A percentile compares a stretch with the other conserved stretches of the same genome.
phyloP scores from a whole-genome alignment of 75 land plant species.

The Adiantum capillusveneris region DNA sequence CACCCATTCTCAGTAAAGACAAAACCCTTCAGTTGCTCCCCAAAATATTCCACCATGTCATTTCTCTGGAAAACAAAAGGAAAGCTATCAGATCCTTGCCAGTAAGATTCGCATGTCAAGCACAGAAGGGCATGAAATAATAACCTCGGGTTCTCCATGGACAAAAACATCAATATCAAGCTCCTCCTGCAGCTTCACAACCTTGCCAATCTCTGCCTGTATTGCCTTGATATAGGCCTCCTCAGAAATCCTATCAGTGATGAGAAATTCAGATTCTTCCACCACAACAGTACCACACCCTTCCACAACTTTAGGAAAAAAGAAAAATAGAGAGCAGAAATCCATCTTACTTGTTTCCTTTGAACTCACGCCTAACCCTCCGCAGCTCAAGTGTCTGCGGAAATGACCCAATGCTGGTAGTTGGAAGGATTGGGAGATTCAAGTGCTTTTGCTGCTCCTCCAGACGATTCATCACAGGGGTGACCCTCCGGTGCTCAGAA shows the following conservation, averaged over 20 bases:
- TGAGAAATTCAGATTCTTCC: too few species aligned
- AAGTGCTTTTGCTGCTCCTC: constrained; percentile 68
- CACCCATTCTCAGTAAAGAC: constrained; percentile 57
- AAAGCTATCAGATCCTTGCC: too few species aligned
- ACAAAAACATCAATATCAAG: constrained; percentile 57
- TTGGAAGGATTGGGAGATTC: constrained; percentile 63
- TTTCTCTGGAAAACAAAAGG: constrained; percentile 31
- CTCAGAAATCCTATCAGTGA: constrained; percentile 44
- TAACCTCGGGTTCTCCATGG: constrained; percentile 60
- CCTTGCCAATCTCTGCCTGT: constrained; percentile 38
- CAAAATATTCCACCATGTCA: constrained; percentile 62
- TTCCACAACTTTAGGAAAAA: neutral
- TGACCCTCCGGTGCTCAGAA: constrained; percentile 58
- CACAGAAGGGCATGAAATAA: too few species aligned
- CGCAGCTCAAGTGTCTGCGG: constrained; percentile 67
- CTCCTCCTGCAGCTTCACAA: constrained; percentile 51
- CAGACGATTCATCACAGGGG: constrained; percentile 44
- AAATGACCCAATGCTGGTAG: constrained; percentile 74
- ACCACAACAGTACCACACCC: too few species aligned
- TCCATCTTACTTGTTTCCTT: constrained; percentile 44
- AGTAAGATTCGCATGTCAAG: too few species aligned
- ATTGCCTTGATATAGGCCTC: constrained; percentile 37
- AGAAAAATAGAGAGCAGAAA: neutral
- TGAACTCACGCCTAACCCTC: constrained; percentile 65
- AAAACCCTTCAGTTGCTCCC: constrained; percentile 49